Percentiles rank a stretch among this genome's conserved stretches.
Conservation (phyloP, 495 filamentous ascomycete species). For the Achaetomiella virescens region DNA sequence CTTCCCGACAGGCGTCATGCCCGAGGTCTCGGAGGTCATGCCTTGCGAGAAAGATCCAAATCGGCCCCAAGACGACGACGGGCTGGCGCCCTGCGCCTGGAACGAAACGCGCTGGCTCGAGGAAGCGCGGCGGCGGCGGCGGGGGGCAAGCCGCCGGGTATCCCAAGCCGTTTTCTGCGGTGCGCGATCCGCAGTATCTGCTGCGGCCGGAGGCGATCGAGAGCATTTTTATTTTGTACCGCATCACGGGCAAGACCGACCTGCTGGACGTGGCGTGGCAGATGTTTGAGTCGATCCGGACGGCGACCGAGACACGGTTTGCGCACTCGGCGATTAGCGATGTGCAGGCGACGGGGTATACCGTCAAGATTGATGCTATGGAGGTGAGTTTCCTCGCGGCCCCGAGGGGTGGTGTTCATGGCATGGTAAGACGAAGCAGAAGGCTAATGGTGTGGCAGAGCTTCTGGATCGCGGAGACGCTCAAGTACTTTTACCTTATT, state of each 20-base stretch:
- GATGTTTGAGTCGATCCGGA: constrained; percentile 64
- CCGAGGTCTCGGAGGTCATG: constrained; percentile 60
- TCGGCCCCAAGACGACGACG: neutral
- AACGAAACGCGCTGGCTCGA: constrained; percentile 25
- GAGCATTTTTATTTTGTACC: constrained; percentile 68
- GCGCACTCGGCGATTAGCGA: constrained; percentile 55
- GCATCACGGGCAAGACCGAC: constrained; percentile 64
- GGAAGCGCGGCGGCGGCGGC: neutral
- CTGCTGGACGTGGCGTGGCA: constrained; percentile 65
- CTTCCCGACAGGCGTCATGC: constrained; percentile 81
- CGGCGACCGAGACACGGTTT: constrained; percentile 51
- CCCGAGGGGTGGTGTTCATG: neutral
- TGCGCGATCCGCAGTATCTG: constrained; percentile 35
- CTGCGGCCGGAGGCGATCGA: constrained; percentile 64
- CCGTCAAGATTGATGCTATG: constrained; percentile 37
- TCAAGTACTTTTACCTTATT: constrained; percentile 66
- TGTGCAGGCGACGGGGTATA: constrained; percentile 23
- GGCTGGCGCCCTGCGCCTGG: constrained; percentile 19
- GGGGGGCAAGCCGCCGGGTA: constrained; percentile 36
- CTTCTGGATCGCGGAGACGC: constrained; percentile 48
- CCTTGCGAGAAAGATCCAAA: constrained; percentile 23
- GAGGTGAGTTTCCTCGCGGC: constrained; percentile 32
- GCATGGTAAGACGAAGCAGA: neutral
- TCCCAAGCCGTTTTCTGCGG: constrained; percentile 49
- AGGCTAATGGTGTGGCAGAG: constrained; percentile 24